Conservation (phyloP, 225 moss, liverwort and hornwort species). For the Polytrichum formosum region DNA sequence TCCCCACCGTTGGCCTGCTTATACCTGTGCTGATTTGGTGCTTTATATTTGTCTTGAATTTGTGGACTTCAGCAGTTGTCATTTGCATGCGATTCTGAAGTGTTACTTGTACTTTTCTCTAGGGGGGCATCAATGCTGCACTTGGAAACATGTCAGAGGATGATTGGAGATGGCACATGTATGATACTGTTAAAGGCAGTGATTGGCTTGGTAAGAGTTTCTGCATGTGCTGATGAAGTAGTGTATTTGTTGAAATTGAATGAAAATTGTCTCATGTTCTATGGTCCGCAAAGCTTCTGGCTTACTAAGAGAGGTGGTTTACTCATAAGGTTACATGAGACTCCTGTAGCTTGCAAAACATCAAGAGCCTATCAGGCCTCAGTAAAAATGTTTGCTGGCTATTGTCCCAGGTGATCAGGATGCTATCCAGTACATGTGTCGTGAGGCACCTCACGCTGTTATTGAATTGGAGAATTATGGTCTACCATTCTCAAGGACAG, state of each 20-base stretch:
- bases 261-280: too few species aligned
- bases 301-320: not conserved
- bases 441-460: slow-evolving; percentile 94
- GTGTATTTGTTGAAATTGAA: not conserved
- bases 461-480: slow-evolving; percentile 92
- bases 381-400: not conserved
- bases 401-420: slow-evolving; percentile 83
- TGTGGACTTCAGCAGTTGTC: slow-evolving; percentile 2
- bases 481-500: slow-evolving; percentile 91
- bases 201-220: slow-evolving; percentile 75
- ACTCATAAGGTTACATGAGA: too few species aligned
- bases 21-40: too few species aligned
- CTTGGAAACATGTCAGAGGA: slow-evolving; percentile 96
- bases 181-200: slow-evolving; percentile 98
- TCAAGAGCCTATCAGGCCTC: too few species aligned
- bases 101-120: not conserved
- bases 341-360: too few species aligned
- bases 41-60: too few species aligned
- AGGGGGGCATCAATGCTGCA: slow-evolving; percentile 99
- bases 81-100: not conserved
- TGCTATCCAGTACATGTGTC: slow-evolving; percentile 97
- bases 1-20: too few species aligned
- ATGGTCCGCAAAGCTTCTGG: too few species aligned
- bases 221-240: not conserved
- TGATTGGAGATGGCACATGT: slow-evolving; percentile 99